Conservation (phyloP, 495 filamentous ascomycete genomes). For the Clavariopsis aquatica region DNA sequence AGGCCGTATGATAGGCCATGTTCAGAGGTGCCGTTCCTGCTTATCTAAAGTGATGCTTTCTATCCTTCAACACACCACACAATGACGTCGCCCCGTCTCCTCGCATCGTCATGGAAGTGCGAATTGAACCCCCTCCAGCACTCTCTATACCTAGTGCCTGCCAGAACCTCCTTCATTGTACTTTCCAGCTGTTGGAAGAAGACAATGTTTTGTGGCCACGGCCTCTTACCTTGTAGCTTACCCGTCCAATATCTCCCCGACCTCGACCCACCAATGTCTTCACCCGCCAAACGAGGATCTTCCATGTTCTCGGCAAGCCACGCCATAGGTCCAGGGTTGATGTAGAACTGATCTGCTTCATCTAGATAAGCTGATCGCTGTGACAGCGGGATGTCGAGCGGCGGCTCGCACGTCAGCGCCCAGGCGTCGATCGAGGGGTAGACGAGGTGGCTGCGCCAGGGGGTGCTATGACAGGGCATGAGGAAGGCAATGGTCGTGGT, state of each 20-base stretch:
- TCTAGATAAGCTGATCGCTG: constrained; percentile 69
- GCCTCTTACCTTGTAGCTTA: constrained; percentile 36
- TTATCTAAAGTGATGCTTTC: too few relatives aligned
- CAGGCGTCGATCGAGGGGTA: constrained; percentile 74
- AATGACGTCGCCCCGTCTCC: constrained; percentile 80
- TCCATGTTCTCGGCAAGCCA: constrained; percentile 61
- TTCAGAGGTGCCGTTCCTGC: too few relatives aligned
- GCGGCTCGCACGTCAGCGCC: constrained; percentile 90
- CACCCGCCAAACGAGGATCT: constrained; percentile 8
- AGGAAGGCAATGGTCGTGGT: constrained; percentile 75
- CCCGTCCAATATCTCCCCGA: too few relatives aligned
- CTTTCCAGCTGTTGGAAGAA: constrained; percentile 66
- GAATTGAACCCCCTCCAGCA: constrained; percentile 79
- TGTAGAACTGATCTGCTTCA: constrained; percentile 90
- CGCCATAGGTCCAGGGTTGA: constrained; percentile 49
- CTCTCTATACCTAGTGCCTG: constrained; percentile 60
- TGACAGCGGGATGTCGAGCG: constrained; percentile 61
- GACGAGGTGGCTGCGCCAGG: constrained; percentile 89
- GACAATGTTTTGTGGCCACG: constrained; percentile 63
- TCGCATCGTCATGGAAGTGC: constrained; percentile 82
- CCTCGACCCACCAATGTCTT: too few relatives aligned
- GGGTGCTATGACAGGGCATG: constrained; percentile 96
- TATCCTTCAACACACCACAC: constrained; percentile 71
- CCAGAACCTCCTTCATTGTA: constrained; percentile 52
- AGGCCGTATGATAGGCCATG: too few relatives aligned